phyloP scores from a whole-genome alignment of 176 grass and related monocot genomes.

The Zea luxurians region DNA sequence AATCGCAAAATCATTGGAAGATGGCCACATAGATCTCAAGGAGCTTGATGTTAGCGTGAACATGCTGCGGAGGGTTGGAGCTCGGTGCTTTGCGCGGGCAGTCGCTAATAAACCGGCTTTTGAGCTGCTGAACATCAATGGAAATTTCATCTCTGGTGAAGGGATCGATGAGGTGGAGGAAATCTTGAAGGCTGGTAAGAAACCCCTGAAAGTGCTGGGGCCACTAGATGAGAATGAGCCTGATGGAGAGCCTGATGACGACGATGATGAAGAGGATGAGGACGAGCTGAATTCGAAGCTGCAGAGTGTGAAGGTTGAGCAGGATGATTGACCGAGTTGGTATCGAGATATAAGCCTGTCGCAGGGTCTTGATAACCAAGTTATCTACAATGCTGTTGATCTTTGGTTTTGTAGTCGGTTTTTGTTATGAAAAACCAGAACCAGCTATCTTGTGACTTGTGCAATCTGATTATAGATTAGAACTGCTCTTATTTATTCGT shows the following conservation, averaged over 20 bases:
- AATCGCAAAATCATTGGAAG: neutral
- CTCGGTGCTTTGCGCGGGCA: neutral
- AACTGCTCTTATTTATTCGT: neutral
- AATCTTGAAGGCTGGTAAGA: neutral
- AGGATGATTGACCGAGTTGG: neutral
- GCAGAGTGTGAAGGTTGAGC: neutral
- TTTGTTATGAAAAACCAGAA: constrained; percentile 3
- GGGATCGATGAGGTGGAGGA: neutral
- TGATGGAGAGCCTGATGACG: neutral
- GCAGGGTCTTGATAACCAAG: constrained; percentile 36
- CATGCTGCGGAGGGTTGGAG: neutral
- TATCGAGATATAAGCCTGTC: constrained; percentile 28
- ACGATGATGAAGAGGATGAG: neutral
- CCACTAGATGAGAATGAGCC: neutral
- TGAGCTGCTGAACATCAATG: neutral
- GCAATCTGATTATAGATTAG: neutral
- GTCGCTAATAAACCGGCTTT: neutral
- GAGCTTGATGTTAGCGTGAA: neutral
- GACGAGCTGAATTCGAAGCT: neutral
- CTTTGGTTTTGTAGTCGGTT: neutral
- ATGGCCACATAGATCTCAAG: neutral
- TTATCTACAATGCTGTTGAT: constrained; percentile 19
- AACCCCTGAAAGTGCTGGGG: neutral
- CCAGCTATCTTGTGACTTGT: neutral
- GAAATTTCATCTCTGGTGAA: neutral